These are phyloP conservation scores for Andrographis paniculata DNA, from an alignment of 305 asterid species.

Conservation along the genomic window DNA sequence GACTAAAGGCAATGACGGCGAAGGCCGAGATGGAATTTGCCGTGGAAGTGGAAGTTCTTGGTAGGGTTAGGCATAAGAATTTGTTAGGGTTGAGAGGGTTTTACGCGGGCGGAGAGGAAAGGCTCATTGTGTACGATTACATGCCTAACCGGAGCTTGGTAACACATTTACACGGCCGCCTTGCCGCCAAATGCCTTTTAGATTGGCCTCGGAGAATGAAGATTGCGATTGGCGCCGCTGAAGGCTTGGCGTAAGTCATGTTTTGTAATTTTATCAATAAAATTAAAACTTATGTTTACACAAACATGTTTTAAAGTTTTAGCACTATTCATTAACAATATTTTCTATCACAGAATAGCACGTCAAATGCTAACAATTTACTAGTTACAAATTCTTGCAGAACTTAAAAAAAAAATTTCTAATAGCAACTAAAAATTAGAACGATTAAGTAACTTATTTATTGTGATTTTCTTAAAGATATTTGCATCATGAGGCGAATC, in stretches of 20 bases:
- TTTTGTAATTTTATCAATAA: not conserved
- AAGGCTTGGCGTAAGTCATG: conserved; percentile 48
- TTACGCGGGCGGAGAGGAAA: conserved; percentile 64
- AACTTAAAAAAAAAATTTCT: too few species aligned
- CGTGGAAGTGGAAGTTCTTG: conserved; percentile 68
- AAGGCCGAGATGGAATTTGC: conserved; percentile 88
- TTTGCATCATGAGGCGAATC: conserved; percentile 71
- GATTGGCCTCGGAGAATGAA: conserved; percentile 58
- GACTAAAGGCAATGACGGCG: conserved; percentile 56
- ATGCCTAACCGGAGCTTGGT: conserved; percentile 74
- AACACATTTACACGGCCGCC: conserved; percentile 68
- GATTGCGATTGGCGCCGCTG: conserved; percentile 54
- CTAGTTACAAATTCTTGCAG: too few species aligned
- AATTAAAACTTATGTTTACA: too few species aligned
- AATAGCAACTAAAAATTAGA: too few species aligned
- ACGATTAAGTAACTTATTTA: too few species aligned
- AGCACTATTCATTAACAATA: too few species aligned
- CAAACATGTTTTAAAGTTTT: too few species aligned
- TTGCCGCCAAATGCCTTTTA: conserved; percentile 41
- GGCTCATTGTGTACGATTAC: conserved; percentile 68
- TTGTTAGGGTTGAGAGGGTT: conserved; percentile 63
- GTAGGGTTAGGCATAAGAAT: conserved; percentile 67
- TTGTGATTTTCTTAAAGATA: conserved; percentile 27
- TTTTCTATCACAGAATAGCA: too few species aligned
- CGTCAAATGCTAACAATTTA: too few species aligned